Evolutionary conservation across 2,329 filamentous ascomycete species (phyloP).

Genomic region (Aspergillus tamarii): DNA sequence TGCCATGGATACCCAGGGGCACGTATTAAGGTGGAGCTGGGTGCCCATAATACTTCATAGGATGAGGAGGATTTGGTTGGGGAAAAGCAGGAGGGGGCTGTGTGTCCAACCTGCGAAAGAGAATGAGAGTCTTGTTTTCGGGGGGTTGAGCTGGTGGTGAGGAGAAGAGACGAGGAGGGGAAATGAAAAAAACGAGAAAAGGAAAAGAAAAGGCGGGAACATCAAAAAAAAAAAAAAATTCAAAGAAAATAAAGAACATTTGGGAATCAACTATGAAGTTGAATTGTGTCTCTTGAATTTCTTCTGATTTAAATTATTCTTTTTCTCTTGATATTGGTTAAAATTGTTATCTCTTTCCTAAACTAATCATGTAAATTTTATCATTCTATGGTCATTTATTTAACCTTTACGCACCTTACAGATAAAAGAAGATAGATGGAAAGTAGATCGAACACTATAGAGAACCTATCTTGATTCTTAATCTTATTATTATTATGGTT

Average conservation of each 20-base stretch:
- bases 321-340: not conserved
- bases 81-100: slow-evolving; percentile 16
- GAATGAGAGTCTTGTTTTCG: slow-evolving; percentile 3
- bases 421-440: slow-evolving; percentile 6
- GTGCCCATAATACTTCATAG: not conserved
- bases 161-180: not conserved
- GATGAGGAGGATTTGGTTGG: slow-evolving; percentile 9
- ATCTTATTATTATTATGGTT: slow-evolving; percentile 8
- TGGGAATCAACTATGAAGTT: not conserved
- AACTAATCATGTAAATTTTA: not conserved
- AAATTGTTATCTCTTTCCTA: not conserved
- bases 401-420: slow-evolving; percentile 10
- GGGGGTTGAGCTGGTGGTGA: not conserved
- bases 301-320: not conserved
- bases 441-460: slow-evolving; percentile 5
- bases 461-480: slow-evolving; percentile 5
- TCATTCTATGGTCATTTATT: not conserved
- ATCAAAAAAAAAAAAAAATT: not conserved
- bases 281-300: not conserved
- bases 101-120: slow-evolving; percentile 8
- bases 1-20: slow-evolving; percentile 18
- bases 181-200: not conserved
- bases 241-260: not conserved
- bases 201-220: not conserved
- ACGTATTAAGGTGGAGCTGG: slow-evolving; percentile 15